Evolutionary conservation across 768 basidiomycete genomes (phyloP).

Genomic region (Cyclocybe cylindracea): DNA sequence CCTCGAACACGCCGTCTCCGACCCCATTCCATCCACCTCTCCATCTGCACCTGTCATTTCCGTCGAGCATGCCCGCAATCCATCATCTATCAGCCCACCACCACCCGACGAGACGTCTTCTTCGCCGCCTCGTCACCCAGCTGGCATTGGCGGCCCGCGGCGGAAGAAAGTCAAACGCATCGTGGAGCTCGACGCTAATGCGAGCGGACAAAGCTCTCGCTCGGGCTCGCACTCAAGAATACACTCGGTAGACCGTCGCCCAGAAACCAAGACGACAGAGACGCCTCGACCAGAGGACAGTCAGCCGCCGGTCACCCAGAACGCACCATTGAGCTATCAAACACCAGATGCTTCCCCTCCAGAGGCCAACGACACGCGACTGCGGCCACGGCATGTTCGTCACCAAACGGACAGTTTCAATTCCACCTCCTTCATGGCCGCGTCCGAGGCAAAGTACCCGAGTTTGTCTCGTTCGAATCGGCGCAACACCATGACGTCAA

Average conservation of each 20-base stretch:
- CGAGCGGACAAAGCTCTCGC: conserved; percentile 32
- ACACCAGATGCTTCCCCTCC: neutral
- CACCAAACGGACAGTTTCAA: conserved; percentile 48
- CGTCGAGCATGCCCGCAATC: no score
- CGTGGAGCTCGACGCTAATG: conserved; percentile 69
- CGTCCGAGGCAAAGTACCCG: neutral
- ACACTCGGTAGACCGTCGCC: conserved; percentile 27
- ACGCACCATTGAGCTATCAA: neutral
- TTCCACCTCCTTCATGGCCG: conserved; percentile 6
- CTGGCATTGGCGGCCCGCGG: conserved; percentile 40
- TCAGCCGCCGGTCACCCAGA: no score
- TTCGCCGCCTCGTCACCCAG: conserved; percentile 44
- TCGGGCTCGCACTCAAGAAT: conserved; percentile 30
- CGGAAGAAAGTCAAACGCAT: conserved; percentile 73
- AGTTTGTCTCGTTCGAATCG: neutral
- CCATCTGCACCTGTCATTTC: conserved; percentile 20
- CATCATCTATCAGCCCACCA: no score
- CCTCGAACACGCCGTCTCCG: conserved; percentile 32
- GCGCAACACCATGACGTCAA: conserved; percentile 20
- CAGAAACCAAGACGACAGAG: no score
- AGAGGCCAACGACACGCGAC: conserved; percentile 14
- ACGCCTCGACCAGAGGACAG: no score
- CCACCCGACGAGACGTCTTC: conserved; percentile 24
- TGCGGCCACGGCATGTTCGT: conserved; percentile 46
- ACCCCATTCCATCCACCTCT: conserved; percentile 7